Conservation (phyloP, 1,284 basidiomycete species). For the Ganoderma multipileum region DNA sequence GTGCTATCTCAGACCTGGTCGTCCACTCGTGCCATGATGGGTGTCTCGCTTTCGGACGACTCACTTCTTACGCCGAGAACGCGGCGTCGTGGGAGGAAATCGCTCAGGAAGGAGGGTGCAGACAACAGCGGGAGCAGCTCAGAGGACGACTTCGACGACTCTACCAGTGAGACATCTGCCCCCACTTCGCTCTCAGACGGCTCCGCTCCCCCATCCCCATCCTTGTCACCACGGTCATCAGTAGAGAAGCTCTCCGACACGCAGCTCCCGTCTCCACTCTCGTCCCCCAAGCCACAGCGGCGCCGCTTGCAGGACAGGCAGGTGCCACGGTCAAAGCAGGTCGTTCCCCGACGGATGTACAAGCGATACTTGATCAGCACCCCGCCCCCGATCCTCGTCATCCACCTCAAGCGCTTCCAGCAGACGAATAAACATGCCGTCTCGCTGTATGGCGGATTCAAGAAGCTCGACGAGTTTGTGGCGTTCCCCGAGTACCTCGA, state of each 20-base stretch:
- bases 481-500: constrained; percentile 90
- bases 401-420: constrained; percentile 95
- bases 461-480: constrained; percentile 89
- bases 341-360: constrained; percentile 83
- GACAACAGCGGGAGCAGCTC: constrained; percentile 51
- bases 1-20: constrained; percentile 19
- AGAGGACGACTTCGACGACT: constrained; percentile 45
- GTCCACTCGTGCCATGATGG: constrained; percentile 19
- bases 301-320: constrained; percentile 29
- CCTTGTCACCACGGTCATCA: constrained; percentile 42
- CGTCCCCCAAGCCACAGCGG: constrained; percentile 18
- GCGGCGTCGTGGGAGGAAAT: constrained; percentile 32
- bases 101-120: constrained; percentile 18
- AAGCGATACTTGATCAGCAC: constrained; percentile 92
- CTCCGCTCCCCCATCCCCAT: constrained; percentile 49
- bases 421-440: constrained; percentile 64
- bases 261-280: constrained; percentile 25
- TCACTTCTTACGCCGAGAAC: constrained; percentile 36
- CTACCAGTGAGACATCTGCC: constrained; percentile 40
- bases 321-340: constrained; percentile 59
- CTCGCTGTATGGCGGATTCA: constrained; percentile 69
- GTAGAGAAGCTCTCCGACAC: constrained; percentile 32
- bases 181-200: constrained; percentile 38
- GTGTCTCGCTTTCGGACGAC: constrained; percentile 32
- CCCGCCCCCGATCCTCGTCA: constrained; percentile 88